phyloP scores from a whole-genome alignment of 1,139 yeast species.

The Yamadazyma kanchanaburiensis region DNA sequence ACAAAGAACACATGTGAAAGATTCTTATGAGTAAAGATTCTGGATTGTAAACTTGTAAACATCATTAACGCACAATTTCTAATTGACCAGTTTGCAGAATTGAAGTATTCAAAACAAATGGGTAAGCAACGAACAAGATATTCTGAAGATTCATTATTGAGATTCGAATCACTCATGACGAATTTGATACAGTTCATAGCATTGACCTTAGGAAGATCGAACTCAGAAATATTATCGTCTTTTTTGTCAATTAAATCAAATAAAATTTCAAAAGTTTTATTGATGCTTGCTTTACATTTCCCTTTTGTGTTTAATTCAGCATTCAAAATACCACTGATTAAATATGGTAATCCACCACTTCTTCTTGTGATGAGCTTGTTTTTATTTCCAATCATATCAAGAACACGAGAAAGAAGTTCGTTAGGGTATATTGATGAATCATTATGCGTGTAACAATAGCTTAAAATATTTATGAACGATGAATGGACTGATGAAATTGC shows the following conservation, averaged over 20 bases:
- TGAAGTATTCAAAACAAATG: constrained; percentile 60
- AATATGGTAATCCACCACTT: constrained; percentile 86
- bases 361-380: constrained; percentile 77
- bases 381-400: constrained; percentile 51
- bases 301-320: constrained; percentile 38
- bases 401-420: constrained; percentile 54
- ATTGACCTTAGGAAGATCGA: constrained; percentile 88
- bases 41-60: constrained; percentile 75
- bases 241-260: constrained; percentile 42
- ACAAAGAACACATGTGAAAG: constrained; percentile 63
- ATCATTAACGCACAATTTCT: constrained; percentile 93
- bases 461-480: constrained; percentile 63
- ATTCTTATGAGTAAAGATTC: constrained; percentile 62
- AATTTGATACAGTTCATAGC: constrained; percentile 84
- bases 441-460: constrained; percentile 36
- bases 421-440: constrained; percentile 36
- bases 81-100: constrained; percentile 74
- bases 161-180: constrained; percentile 63
- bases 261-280: constrained; percentile 49
- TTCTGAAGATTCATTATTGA: constrained; percentile 50
- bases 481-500: constrained; percentile 89
- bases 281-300: constrained; percentile 27
- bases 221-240: constrained; percentile 27
- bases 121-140: constrained; percentile 58
- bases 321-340: constrained; percentile 68